These are phyloP conservation scores for Tympanopsis confertula DNA, from an alignment of 2,329 filamentous ascomycete genomes.

Conservation along the genomic window DNA sequence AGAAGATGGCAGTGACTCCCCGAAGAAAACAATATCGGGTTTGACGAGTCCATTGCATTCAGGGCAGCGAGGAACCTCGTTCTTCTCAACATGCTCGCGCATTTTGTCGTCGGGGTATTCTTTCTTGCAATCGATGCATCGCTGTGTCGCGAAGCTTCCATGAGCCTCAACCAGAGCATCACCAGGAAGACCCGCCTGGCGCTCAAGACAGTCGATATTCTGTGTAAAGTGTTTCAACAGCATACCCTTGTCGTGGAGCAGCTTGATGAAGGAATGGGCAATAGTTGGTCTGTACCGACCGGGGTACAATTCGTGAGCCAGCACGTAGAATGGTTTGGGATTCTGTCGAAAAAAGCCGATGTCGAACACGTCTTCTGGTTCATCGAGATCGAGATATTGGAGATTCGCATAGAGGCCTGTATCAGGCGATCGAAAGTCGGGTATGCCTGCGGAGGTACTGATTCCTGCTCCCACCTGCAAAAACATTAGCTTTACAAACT, in stretches of 20 bases:
- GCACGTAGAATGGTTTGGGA: slow-evolving; percentile 80
- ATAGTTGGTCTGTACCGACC: slow-evolving; percentile 81
- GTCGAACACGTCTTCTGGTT: slow-evolving; percentile 89
- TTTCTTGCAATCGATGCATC: slow-evolving; percentile 77
- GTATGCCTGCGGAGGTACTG: slow-evolving; percentile 49
- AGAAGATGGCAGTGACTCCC: slow-evolving; percentile 53
- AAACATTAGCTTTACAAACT: neutral
- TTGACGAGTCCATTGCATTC: slow-evolving; percentile 73
- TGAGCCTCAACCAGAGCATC: slow-evolving; percentile 86
- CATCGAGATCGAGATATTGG: slow-evolving; percentile 70
- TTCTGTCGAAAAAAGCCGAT: slow-evolving; percentile 78
- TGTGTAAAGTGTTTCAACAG: slow-evolving; percentile 86
- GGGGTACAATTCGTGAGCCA: slow-evolving; percentile 86
- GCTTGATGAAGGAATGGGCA: slow-evolving; percentile 75
- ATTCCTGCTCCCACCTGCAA: slow-evolving; percentile 6
- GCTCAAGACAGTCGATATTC: slow-evolving; percentile 93
- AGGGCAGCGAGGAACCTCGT: slow-evolving; percentile 60
- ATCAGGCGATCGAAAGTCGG: slow-evolving; percentile 86
- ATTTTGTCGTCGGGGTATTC: slow-evolving; percentile 65
- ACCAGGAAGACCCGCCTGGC: slow-evolving; percentile 69
- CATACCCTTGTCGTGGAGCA: slow-evolving; percentile 69
- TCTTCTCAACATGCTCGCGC: slow-evolving; percentile 53
- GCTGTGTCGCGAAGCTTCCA: slow-evolving; percentile 83
- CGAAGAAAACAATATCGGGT: slow-evolving; percentile 91
- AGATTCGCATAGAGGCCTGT: slow-evolving; percentile 93